Conservation (phyloP, 768 basidiomycete genomes). For the Porphyrellus cyaneotinctus region DNA sequence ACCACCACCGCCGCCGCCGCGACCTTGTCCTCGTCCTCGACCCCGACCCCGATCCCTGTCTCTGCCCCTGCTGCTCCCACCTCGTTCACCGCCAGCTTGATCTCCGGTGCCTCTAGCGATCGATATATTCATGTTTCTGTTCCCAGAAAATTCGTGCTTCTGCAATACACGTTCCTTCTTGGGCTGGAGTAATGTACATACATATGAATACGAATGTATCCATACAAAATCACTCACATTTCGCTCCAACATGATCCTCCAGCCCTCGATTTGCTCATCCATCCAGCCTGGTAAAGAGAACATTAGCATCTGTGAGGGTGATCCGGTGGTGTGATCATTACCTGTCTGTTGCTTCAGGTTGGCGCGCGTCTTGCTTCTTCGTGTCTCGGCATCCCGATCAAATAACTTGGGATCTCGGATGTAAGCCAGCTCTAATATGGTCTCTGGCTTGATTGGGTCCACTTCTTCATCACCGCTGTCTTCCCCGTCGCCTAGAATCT, state of each 20-base stretch:
- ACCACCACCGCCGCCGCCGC: constrained; percentile 39
- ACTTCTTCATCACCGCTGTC: constrained; percentile 39
- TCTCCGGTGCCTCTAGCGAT: neutral
- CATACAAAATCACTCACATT: constrained; percentile 53
- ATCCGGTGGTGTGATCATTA: constrained; percentile 20
- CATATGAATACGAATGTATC: constrained; percentile 8
- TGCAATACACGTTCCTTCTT: constrained; percentile 69
- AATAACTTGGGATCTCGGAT: constrained; percentile 71
- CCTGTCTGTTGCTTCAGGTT: constrained; percentile 70
- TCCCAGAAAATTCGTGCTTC: constrained; percentile 76
- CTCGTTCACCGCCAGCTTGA: constrained; percentile 13
- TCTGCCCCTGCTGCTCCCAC: constrained; percentile 12
- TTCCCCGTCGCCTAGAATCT: constrained; percentile 57
- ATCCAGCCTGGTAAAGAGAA: constrained; percentile 49
- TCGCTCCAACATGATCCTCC: constrained; percentile 85
- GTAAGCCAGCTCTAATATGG: constrained; percentile 73
- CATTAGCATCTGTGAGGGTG: neutral
- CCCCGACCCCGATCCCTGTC: constrained; percentile 38
- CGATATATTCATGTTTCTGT: constrained; percentile 32
- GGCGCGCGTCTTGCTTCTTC: constrained; percentile 61
- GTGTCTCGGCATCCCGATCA: constrained; percentile 67
- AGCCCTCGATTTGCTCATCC: constrained; percentile 90
- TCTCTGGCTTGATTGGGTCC: constrained; percentile 43
- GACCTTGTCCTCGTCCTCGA: constrained; percentile 24
- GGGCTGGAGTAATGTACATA: constrained; percentile 41